Evolutionary conservation across 768 basidiomycete genomes (phyloP).

Genomic region (Podaxis rugospora): DNA sequence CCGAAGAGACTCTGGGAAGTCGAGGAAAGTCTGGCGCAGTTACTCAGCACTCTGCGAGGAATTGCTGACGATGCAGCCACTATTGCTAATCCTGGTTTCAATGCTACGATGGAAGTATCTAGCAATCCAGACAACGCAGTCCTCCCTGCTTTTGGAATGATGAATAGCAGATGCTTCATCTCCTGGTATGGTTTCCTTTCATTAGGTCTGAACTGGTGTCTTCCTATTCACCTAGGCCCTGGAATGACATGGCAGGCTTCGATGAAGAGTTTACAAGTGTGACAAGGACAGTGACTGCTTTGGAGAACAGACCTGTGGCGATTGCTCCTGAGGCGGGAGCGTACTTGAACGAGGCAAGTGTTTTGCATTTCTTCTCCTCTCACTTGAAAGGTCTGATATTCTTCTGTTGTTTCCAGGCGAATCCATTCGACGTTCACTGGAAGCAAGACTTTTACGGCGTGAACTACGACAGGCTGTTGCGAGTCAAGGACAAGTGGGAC

Average conservation of each 20-base stretch:
- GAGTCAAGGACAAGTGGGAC: constrained; percentile 15
- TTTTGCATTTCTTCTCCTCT: background rate
- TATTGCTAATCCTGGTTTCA: constrained; percentile 12
- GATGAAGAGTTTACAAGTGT: constrained; percentile 6
- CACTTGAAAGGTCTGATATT: background rate
- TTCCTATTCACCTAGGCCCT: background rate
- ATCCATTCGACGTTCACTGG: constrained; percentile 16
- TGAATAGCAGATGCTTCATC: constrained; percentile 11
- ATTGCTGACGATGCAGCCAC: constrained; percentile 14
- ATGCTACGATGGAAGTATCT: constrained; percentile 11
- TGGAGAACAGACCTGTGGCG: constrained; percentile 6
- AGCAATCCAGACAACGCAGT: constrained; percentile 14
- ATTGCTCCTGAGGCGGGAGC: constrained; percentile 14
- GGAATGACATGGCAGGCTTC: constrained; percentile 14
- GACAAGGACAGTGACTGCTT: constrained; percentile 7
- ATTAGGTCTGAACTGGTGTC: background rate
- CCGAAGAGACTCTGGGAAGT: constrained; percentile 11
- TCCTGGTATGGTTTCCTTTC: background rate
- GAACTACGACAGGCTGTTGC: constrained; percentile 13
- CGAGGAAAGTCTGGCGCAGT: constrained; percentile 1
- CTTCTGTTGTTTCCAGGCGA: constrained; percentile 5
- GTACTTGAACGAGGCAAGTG: constrained; percentile 16
- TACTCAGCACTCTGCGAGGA: constrained; percentile 2
- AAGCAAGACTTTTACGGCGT: constrained; percentile 14
- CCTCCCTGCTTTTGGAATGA: constrained; percentile 14